Conservation (phyloP, 257 asterid species). For the Capsicum chinense region DNA sequence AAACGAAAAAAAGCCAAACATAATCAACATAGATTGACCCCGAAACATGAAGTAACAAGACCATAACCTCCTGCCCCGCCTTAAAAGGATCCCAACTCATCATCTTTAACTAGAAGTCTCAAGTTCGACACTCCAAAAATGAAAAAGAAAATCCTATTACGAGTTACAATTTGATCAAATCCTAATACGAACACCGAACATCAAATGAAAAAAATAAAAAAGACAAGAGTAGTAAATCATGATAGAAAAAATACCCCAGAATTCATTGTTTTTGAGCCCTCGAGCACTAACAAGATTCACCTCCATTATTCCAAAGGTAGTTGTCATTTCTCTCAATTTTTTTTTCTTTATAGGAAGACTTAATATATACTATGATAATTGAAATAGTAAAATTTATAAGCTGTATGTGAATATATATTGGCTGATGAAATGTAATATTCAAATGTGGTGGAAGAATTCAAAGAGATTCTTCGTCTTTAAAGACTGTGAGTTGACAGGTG, state of each 20-base stretch:
- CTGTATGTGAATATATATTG: neutral
- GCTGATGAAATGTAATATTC: neutral
- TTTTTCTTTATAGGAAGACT: neutral
- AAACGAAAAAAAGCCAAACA: no score
- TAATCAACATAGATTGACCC: no score
- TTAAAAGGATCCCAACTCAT: no score
- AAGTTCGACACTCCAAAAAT: no score
- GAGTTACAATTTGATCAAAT: no score
- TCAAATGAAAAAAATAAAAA: no score
- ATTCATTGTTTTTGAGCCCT: conserved; percentile 41
- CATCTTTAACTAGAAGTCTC: no score
- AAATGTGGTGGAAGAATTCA: conserved; percentile 5
- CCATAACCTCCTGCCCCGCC: no score
- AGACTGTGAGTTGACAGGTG: neutral
- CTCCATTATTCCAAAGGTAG: conserved; percentile 40
- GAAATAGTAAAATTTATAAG: neutral
- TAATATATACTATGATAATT: neutral
- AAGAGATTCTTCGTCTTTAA: conserved; percentile 6
- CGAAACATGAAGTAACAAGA: no score
- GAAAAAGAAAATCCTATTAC: no score
- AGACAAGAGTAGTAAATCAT: no score
- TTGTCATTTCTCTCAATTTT: conserved; percentile 28
- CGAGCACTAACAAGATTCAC: conserved; percentile 42
- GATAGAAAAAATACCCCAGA: conserved; percentile 33
- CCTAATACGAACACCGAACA: no score